Evolutionary conservation across 2,329 filamentous ascomycete species (phyloP).

Genomic region (Truncatella angustata): DNA sequence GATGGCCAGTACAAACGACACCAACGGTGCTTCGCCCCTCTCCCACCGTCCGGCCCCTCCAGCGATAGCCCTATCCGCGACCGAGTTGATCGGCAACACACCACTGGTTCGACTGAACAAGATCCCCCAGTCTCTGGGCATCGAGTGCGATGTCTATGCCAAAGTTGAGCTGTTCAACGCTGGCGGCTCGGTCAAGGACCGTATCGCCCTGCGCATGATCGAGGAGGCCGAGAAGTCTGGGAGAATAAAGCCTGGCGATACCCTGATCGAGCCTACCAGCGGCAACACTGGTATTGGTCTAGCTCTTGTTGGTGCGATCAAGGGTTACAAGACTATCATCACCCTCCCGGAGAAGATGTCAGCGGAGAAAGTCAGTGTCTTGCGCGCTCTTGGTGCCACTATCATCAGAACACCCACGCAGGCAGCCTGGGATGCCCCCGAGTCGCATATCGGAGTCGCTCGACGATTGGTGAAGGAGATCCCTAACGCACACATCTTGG

Average conservation of each 20-base stretch:
- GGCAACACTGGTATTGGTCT: conserved; percentile 98
- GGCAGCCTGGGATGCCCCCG: conserved; percentile 89
- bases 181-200: conserved; percentile 89
- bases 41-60: conserved; percentile 26
- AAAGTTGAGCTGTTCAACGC: conserved; percentile 95
- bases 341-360: conserved; percentile 99
- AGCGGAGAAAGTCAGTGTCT: conserved; percentile 92
- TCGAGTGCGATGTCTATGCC: conserved; percentile 84
- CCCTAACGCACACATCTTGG: conserved; percentile 93
- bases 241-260: conserved; percentile 95
- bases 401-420: conserved; percentile 97
- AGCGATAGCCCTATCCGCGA: conserved; percentile 57
- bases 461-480: conserved; percentile 89
- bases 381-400: conserved; percentile 90
- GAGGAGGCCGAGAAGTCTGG: conserved; percentile 90
- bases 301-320: conserved; percentile 89
- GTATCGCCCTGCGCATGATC: conserved; percentile 95
- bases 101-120: conserved; percentile 94
- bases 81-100: conserved; percentile 90
- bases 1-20: conserved; percentile 19
- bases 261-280: conserved; percentile 94
- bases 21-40: conserved; percentile 18
- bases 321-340: conserved; percentile 98
- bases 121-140: conserved; percentile 85
- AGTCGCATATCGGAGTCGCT: conserved; percentile 96